phyloP scores from a whole-genome alignment of 1,284 basidiomycete genomes.

The Golubevia pallescens region DNA sequence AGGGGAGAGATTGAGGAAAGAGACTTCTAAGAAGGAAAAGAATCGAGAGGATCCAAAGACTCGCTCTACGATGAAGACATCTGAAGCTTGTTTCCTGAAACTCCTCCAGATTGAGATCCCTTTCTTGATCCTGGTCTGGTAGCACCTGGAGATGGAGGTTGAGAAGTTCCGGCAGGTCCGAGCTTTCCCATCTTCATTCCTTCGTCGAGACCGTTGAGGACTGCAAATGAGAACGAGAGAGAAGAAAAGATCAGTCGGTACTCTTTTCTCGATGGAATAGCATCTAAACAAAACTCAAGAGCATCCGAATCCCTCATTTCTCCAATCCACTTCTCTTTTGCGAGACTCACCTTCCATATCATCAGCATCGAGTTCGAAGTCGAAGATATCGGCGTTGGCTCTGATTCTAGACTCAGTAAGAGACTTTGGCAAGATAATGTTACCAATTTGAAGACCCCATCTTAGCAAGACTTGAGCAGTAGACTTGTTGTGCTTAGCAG shows the following conservation, averaged over 20 bases:
- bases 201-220: constrained; percentile 41
- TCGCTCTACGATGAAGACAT: constrained; percentile 23
- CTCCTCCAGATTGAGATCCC: constrained; percentile 43
- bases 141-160: constrained; percentile 43
- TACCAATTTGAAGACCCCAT: constrained; percentile 28
- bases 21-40: no score
- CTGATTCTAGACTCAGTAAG: constrained; percentile 58
- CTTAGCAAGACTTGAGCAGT: constrained; percentile 34
- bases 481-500: constrained; percentile 59
- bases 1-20: no score
- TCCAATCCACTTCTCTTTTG: not conserved
- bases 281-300: not conserved
- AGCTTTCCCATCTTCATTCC: constrained; percentile 59
- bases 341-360: constrained; percentile 20
- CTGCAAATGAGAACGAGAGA: constrained; percentile 26
- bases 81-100: constrained; percentile 50
- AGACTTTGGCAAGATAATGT: constrained; percentile 58
- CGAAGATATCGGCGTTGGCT: constrained; percentile 53
- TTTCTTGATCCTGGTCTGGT: constrained; percentile 50
- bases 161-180: constrained; percentile 53
- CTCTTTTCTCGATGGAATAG: constrained; percentile 13
- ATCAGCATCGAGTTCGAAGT: constrained; percentile 54
- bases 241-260: constrained; percentile 1
- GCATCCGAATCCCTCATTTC: not conserved
- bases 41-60: not conserved